Percentiles rank a stretch among this genome's conserved stretches.
phyloP scores from a whole-genome alignment of 768 basidiomycete species.

The Amylocystis lapponica region DNA sequence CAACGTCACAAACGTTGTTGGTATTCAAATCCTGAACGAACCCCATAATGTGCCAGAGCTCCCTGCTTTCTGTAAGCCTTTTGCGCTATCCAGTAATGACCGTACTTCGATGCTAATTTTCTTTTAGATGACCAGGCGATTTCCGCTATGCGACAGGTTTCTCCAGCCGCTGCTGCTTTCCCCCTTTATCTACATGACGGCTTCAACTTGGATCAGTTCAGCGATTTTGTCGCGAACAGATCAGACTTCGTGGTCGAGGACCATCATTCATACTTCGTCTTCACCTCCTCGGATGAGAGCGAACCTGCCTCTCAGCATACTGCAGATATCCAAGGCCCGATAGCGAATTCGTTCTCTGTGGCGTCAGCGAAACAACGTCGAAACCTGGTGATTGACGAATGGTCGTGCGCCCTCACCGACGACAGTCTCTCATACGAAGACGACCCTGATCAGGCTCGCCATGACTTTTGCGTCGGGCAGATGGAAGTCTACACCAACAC shows the following conservation, averaged over 20 bases:
- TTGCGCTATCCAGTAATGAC: constrained; percentile 10
- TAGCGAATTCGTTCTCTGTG: constrained; percentile 18
- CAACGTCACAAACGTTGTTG: constrained; percentile 36
- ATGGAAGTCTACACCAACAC: constrained; percentile 49
- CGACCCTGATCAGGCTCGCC: constrained; percentile 39
- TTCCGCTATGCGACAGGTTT: constrained; percentile 36
- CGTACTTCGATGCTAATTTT: background rate
- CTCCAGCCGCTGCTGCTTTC: constrained; percentile 33
- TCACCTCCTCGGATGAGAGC: constrained; percentile 44
- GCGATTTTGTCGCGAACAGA: constrained; percentile 41
- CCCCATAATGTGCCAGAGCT: constrained; percentile 45
- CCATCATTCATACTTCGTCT: constrained; percentile 71
- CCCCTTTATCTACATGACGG: constrained; percentile 68
- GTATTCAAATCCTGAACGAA: constrained; percentile 47
- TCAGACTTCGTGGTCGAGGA: constrained; percentile 66
- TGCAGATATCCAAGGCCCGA: constrained; percentile 27
- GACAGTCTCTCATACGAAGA: constrained; percentile 44
- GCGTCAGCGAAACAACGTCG: constrained; percentile 30
- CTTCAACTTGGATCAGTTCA: constrained; percentile 52
- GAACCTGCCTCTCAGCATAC: constrained; percentile 42
- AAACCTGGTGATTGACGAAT: constrained; percentile 47
- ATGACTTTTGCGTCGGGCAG: constrained; percentile 52
- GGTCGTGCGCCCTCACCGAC: constrained; percentile 42
- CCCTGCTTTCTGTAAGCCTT: constrained; percentile 33
- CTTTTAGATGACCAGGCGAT: constrained; percentile 47